Conservation (phyloP, 2,329 filamentous ascomycete genomes). For the Annulohypoxylon truncatum region DNA sequence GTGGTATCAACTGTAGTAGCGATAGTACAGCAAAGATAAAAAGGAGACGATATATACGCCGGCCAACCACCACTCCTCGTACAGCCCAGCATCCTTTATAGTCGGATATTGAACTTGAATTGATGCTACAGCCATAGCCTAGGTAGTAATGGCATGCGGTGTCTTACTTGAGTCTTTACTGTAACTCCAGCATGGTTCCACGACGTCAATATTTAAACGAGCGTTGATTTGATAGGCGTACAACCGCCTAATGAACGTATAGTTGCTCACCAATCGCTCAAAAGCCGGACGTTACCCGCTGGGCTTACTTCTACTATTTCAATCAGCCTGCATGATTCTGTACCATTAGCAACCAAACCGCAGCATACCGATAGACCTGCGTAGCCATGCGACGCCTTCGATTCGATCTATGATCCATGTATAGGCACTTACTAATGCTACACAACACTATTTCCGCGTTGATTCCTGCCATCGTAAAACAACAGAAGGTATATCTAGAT, state of each 20-base stretch:
- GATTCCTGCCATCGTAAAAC: too few relatives aligned
- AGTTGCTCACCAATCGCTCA: background rate
- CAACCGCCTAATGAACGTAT: background rate
- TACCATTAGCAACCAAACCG: too few relatives aligned
- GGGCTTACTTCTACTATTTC: too few relatives aligned
- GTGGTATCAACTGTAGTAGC: background rate
- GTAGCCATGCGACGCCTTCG: too few relatives aligned
- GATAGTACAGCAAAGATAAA: background rate
- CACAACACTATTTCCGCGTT: too few relatives aligned
- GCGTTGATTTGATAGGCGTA: background rate
- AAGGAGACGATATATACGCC: background rate
- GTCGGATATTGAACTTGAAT: background rate
- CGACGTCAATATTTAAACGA: background rate
- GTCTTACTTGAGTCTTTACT: background rate
- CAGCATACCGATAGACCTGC: too few relatives aligned
- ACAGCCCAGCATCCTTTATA: background rate
- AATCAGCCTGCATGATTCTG: too few relatives aligned
- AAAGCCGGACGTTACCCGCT: background rate
- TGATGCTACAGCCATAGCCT: background rate
- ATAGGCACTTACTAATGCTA: too few relatives aligned
- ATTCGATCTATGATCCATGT: too few relatives aligned
- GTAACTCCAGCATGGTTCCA: background rate
- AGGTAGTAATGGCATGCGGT: background rate
- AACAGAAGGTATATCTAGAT: too few relatives aligned
- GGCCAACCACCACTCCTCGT: background rate